These are phyloP conservation scores for Calycina herbarum DNA, from an alignment of 2,329 filamentous ascomycete species.

Conservation along the genomic window DNA sequence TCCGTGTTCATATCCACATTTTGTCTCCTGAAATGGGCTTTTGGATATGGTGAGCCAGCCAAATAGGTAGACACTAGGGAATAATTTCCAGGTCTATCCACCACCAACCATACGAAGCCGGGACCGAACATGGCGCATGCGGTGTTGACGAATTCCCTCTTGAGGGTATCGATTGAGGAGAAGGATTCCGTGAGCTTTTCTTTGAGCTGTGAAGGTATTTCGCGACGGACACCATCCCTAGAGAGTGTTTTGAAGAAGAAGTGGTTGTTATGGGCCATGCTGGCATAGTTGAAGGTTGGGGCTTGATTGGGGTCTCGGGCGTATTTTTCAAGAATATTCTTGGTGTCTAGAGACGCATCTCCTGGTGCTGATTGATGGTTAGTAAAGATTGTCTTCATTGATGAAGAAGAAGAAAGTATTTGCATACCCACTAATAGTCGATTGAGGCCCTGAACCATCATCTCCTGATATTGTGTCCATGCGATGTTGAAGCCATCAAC, in stretches of 20 bases:
- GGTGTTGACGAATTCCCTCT: conserved; percentile 74
- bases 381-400: neutral
- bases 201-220: conserved; percentile 58
- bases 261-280: conserved; percentile 89
- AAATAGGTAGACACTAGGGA: conserved; percentile 86
- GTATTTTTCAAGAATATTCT: conserved; percentile 70
- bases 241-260: conserved; percentile 71
- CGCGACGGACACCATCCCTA: conserved; percentile 40
- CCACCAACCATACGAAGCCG: conserved; percentile 94
- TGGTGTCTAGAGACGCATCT: conserved; percentile 39
- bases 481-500: conserved; percentile 69
- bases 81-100: conserved; percentile 45
- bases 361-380: neutral
- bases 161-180: conserved; percentile 79
- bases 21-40: conserved; percentile 75
- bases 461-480: conserved; percentile 79
- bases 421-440: conserved; percentile 66
- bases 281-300: conserved; percentile 90
- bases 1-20: conserved; percentile 68
- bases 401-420: neutral
- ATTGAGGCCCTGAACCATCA: conserved; percentile 77
- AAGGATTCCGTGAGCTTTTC: conserved; percentile 68
- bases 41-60: conserved; percentile 83
- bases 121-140: conserved; percentile 93
- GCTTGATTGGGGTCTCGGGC: conserved; percentile 79